phyloP scores from a whole-genome alignment of 352 stramenopile genomes.

The Elongisporangium anandrum region DNA sequence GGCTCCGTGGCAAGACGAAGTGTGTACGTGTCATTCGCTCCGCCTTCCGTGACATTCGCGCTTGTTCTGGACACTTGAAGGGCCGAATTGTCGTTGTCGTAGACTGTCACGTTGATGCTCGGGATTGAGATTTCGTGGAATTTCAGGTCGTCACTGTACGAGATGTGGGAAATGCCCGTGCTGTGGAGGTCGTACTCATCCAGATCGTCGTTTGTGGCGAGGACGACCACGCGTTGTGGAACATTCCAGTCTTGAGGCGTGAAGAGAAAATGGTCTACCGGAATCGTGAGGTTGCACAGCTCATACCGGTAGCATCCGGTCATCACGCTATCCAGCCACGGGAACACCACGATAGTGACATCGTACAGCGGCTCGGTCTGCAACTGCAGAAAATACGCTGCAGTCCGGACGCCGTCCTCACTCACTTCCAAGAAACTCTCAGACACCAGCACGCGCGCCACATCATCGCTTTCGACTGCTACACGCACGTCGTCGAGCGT shows the following conservation, averaged over 20 bases:
- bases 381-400: conserved; percentile 45
- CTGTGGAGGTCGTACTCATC: conserved; percentile 62
- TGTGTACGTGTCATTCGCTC: conserved; percentile 35
- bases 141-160: conserved; percentile 63
- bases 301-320: conserved; percentile 72
- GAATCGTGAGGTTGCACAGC: conserved; percentile 67
- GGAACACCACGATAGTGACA: conserved; percentile 57
- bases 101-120: conserved; percentile 53
- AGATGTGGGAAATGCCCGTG: conserved; percentile 65
- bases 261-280: conserved; percentile 45
- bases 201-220: conserved; percentile 58
- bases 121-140: conserved; percentile 60
- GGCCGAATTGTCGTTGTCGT: conserved; percentile 56
- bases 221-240: conserved; percentile 40
- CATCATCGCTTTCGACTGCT: conserved; percentile 55
- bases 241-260: conserved; percentile 63
- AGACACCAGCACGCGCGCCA: conserved; percentile 56
- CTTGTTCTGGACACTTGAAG: conserved; percentile 39
- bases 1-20: conserved; percentile 57
- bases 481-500: conserved; percentile 32
- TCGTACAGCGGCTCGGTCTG: conserved; percentile 55
- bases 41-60: conserved; percentile 42
- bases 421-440: conserved; percentile 44
- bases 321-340: conserved; percentile 54
- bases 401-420: conserved; percentile 39